Conservation (phyloP, 176 grass and related monocot genomes). For the Zoysia japonica region DNA sequence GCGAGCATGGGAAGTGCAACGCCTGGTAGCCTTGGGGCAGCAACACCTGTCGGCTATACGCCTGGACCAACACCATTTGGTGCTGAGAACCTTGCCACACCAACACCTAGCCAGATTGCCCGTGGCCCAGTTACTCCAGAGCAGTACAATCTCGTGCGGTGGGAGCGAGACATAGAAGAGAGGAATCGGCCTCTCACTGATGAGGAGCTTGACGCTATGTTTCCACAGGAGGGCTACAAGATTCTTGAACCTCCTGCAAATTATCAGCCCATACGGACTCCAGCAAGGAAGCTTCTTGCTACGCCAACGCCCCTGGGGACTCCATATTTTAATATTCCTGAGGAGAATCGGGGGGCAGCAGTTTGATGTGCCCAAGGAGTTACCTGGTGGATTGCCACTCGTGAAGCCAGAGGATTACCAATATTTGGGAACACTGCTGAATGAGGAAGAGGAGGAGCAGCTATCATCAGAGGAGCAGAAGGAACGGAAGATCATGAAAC, state of each 20-base stretch:
- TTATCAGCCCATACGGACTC: slow-evolving; percentile 91
- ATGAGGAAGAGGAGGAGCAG: slow-evolving; percentile 92
- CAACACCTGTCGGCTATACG: slow-evolving; percentile 69
- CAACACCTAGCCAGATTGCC: slow-evolving; percentile 67
- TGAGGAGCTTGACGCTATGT: slow-evolving; percentile 89
- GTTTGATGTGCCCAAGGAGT: slow-evolving; percentile 93
- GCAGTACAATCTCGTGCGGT: slow-evolving; percentile 83
- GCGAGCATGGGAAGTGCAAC: slow-evolving; percentile 71
- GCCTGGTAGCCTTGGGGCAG: slow-evolving; percentile 49
- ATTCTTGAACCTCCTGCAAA: slow-evolving; percentile 79
- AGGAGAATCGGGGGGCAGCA: slow-evolving; percentile 94
- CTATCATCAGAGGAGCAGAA: slow-evolving; percentile 89
- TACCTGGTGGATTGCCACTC: slow-evolving; percentile 62
- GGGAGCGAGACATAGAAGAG: slow-evolving; percentile 96
- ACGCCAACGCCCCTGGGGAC: slow-evolving; percentile 87
- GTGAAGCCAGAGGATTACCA: slow-evolving; percentile 99
- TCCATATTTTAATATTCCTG: slow-evolving; percentile 78
- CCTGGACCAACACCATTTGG: slow-evolving; percentile 86
- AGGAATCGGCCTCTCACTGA: slow-evolving; percentile 89
- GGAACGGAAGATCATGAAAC: slow-evolving; percentile 94
- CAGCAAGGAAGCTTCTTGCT: slow-evolving; percentile 89
- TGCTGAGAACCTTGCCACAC: slow-evolving; percentile 64
- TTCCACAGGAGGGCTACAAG: slow-evolving; percentile 86
- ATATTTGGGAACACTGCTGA: slow-evolving; percentile 83
- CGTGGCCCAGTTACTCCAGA: slow-evolving; percentile 81